Evolutionary conservation across 768 basidiomycete genomes (phyloP).

Genomic region (Termitomyces sp.): DNA sequence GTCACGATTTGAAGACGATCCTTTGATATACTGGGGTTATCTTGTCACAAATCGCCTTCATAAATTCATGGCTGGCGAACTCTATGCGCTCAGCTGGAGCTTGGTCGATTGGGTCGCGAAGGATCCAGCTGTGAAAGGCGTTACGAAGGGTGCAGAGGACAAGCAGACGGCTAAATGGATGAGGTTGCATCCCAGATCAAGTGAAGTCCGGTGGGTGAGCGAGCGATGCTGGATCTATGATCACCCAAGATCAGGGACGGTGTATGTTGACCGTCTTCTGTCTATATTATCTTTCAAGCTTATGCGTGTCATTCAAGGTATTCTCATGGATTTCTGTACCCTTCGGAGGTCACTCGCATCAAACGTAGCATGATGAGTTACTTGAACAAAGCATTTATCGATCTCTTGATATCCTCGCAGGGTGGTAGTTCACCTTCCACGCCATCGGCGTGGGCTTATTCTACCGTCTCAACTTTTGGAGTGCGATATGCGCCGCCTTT

Average conservation of each 20-base stretch:
- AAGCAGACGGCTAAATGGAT: slow-evolving; percentile 94
- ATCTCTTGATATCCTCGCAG: slow-evolving; percentile 24
- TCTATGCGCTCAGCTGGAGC: slow-evolving; percentile 87
- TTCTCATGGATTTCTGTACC: slow-evolving; percentile 93
- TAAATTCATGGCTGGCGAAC: slow-evolving; percentile 91
- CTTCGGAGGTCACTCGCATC: slow-evolving; percentile 75
- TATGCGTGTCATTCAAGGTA: slow-evolving; percentile 45
- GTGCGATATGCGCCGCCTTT: slow-evolving; percentile 67
- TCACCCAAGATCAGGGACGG: slow-evolving; percentile 90
- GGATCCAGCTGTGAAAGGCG: slow-evolving; percentile 57
- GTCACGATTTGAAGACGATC: slow-evolving; percentile 37
- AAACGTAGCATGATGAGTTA: slow-evolving; percentile 48
- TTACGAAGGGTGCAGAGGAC: slow-evolving; percentile 84
- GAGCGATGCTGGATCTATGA: slow-evolving; percentile 99
- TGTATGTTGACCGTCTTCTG: slow-evolving; percentile 44
- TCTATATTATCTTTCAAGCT: slow-evolving; percentile 1
- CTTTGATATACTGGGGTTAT: slow-evolving; percentile 84
- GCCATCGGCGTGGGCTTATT: slow-evolving; percentile 33
- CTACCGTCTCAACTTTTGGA: slow-evolving; percentile 84
- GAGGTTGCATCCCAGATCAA: slow-evolving; percentile 71
- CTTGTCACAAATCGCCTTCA: slow-evolving; percentile 85
- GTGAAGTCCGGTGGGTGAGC: slow-evolving; percentile 80
- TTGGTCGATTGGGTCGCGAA: slow-evolving; percentile 84
- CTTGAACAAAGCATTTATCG: slow-evolving; percentile 37
- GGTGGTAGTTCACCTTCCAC: slow-evolving; percentile 28